Percentiles rank a stretch among this genome's conserved stretches.
Conservation (phyloP, 2,329 filamentous ascomycete species). For the Saccharata proteae region DNA sequence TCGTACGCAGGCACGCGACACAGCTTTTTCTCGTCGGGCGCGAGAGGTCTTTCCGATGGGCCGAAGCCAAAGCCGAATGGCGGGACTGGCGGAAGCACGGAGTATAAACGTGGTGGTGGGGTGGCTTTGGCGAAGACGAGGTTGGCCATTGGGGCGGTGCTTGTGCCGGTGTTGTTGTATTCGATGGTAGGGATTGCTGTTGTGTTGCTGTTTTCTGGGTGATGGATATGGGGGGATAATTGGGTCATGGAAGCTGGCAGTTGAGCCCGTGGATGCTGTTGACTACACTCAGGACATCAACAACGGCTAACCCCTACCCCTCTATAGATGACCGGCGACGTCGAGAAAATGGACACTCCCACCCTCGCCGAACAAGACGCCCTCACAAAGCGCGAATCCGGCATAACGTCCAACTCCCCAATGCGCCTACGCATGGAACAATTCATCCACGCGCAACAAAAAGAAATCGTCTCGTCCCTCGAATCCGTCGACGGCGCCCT, state of each 20-base stretch:
- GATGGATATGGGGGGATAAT: no score
- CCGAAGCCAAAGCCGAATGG: no score
- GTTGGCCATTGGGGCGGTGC: conserved; percentile 35
- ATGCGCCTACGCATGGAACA: conserved; percentile 98
- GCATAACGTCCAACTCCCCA: conserved; percentile 65
- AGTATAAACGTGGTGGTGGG: conserved; percentile 39
- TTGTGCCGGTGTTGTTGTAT: conserved; percentile 43
- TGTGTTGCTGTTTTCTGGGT: no score
- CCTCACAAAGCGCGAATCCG: conserved; percentile 64
- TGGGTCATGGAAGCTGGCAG: no score
- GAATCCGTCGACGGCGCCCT: conserved; percentile 71
- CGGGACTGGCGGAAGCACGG: no score
- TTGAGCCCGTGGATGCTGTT: no score
- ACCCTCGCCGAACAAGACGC: conserved; percentile 78
- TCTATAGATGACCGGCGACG: conserved; percentile 19
- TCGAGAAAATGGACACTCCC: conserved; percentile 43
- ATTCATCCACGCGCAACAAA: conserved; percentile 87
- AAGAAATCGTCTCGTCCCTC: conserved; percentile 72
- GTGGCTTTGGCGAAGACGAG: conserved; percentile 31
- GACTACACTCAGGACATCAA: background rate
- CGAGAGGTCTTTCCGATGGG: no score
- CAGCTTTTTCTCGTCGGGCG: conserved; percentile 4
- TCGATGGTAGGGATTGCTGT: conserved; percentile 39
- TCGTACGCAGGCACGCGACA: conserved; percentile 5
- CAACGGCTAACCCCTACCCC: background rate